Base-by-base conservation (phyloP, 73 alveolate genomes). In the Loxodes magnus region DNA sequence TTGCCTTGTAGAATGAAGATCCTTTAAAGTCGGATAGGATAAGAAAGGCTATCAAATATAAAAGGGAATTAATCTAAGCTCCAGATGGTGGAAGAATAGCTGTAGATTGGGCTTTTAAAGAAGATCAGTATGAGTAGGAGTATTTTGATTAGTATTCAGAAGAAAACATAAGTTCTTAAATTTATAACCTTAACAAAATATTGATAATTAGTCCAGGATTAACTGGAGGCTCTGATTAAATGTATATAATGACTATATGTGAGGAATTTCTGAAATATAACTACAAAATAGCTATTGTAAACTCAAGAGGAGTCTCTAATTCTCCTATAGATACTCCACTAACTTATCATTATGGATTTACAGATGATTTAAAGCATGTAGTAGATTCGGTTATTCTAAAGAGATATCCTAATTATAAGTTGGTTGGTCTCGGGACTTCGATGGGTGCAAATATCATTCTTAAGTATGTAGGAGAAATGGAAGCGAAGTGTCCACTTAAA, bases 401-500 rank as follows among this genome's bases (percentile, higher is more conserved):
- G n/a, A n/a, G 17, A 7, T 21, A 25, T 23, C 53, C 50, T 12
- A 10, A 17, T 10, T 7, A 21, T n/a, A 9, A 9, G 27, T n/a
- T 46, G 6, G 59, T 46, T 24, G 59, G 27, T 25, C 6, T 46
- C n/a, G 59, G 59, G 17, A 46, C 59, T 24, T 46, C 59, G n/a
- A 46, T 46, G 59, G 59, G 59, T 24, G 59, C 43, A 46, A 46
- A 46, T 3, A 14, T 12, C 22, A n/a, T 46, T 10, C 39, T 46
- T 5, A 46, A 46, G 27, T 46, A 46, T 24, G 59, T 41, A 21
- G 59, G 59, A 10, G 59, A 46, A 19, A 14, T 9, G 7, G 59
- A 41, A 1, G 27, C 22, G n/a, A 41, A 46, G 5, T 46, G 35
- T 1, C 7, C 7, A 46, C 7, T 46, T 10, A 24, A 46, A 2